Base-by-base conservation (phyloP, 257 asterid genomes). In the Ehretia macrophylla region DNA sequence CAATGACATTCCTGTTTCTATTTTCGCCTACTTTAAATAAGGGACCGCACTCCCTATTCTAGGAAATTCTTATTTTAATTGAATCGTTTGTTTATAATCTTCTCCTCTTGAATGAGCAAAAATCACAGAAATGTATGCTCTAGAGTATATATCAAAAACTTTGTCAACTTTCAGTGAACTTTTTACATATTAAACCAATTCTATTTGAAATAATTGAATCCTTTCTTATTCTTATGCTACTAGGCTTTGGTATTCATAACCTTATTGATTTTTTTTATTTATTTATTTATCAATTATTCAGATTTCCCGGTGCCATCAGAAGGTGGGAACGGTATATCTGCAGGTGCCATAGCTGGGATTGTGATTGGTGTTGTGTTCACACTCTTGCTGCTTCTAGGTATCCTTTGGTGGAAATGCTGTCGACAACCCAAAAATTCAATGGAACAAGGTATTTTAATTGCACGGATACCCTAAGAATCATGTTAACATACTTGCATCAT, bases 361-460 rank as follows among this genome's bases (percentile, higher is more conserved):
- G 81, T 72, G 10, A 8, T 82, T 8, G 93, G 72, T 53, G 79
- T 40, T 52, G 64, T 82, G 55, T 70, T 67, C 56, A 21, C 51
- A 23, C 64, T 67, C 54, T 45, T 68, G 14, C 58, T 78, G 55
- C 52, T 78, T 64, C 22, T 80, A 21, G 78, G 56, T 22, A 11
- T 84, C 65, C 76, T 82, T 64, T 81, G 95, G 95, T 78, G 93
- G 93, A 80, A 57, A 57, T 79, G 83, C 35, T 81, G 80, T 58
- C 39, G 75, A 18, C 57, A 17, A 54, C 60, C 60, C 12, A 69
- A 72, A 53, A 62, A 68, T 68, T 56, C 75, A 5, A 23, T 63
- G 63, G 73, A 66, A 38, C 37, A 77, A 20, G 95, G 91, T 86
- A 78, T n/a, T 18, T 49, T 17, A 14, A 11, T 19, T 58, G 11